Percentiles rank a stretch among this genome's conserved stretches.
These are phyloP conservation scores for Naganishia vaughanmartiniae DNA, from an alignment of 768 basidiomycete species.

Conservation along the genomic window DNA sequence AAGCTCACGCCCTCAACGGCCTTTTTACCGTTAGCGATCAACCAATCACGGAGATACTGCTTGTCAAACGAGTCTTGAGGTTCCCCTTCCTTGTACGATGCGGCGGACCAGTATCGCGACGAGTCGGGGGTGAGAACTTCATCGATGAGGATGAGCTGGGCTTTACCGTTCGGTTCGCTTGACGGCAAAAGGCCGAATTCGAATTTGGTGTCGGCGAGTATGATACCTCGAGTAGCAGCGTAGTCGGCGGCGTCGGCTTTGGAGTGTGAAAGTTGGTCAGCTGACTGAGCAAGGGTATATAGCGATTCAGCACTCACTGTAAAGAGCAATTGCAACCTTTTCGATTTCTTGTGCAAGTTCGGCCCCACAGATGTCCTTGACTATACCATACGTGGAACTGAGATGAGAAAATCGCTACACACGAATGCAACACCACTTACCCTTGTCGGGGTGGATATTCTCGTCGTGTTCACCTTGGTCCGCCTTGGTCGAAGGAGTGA, in stretches of 20 bases:
- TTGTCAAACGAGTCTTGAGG: slow-evolving; percentile 92
- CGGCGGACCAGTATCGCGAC: slow-evolving; percentile 89
- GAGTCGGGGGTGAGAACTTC: slow-evolving; percentile 97
- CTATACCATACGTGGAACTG: slow-evolving; percentile 30
- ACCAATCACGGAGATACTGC: slow-evolving; percentile 89
- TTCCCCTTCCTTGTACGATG: slow-evolving; percentile 68
- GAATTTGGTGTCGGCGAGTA: slow-evolving; percentile 97
- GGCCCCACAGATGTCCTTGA: slow-evolving; percentile 52
- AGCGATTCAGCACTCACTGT: slow-evolving; percentile 40
- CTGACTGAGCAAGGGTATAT: not conserved
- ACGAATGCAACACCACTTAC: slow-evolving; percentile 51
- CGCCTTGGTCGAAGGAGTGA: slow-evolving; percentile 97
- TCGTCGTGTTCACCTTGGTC: slow-evolving; percentile 92
- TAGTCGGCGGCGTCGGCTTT: slow-evolving; percentile 67
- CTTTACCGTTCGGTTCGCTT: slow-evolving; percentile 47
- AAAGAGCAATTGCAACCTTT: slow-evolving; percentile 47
- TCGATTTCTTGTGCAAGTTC: slow-evolving; percentile 51
- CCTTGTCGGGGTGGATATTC: slow-evolving; percentile 82
- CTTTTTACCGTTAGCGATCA: slow-evolving; percentile 69
- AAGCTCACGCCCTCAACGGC: slow-evolving; percentile 71
- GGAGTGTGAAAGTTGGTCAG: not conserved
- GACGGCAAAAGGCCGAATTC: slow-evolving; percentile 80
- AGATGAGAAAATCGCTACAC: not conserved
- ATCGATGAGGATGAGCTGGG: slow-evolving; percentile 78
- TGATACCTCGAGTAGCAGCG: slow-evolving; percentile 72